Evolutionary conservation across 2,329 filamentous ascomycete genomes (phyloP).

Genomic region (Fusarium bactridioides): DNA sequence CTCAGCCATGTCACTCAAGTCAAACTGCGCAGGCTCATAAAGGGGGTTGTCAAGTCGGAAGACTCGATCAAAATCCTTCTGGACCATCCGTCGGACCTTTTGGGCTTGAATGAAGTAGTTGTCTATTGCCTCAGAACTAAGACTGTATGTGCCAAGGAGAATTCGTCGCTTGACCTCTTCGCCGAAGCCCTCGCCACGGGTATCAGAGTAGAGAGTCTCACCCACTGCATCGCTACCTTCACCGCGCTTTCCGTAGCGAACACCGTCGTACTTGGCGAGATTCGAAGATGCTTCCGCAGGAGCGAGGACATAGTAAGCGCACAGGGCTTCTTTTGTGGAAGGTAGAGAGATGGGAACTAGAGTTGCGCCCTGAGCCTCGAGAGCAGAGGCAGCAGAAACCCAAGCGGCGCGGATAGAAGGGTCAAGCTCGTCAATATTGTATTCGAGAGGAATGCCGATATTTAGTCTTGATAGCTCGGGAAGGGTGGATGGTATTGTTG

Average conservation of each 20-base stretch:
- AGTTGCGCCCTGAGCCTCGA: constrained; percentile 72
- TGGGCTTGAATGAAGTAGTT: constrained; percentile 98
- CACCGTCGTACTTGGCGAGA: constrained; percentile 93
- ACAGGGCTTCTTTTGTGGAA: constrained; percentile 82
- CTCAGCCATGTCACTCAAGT: constrained; percentile 68
- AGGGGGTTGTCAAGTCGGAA: constrained; percentile 78
- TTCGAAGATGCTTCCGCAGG: constrained; percentile 96
- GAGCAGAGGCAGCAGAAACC: constrained; percentile 64
- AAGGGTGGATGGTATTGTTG: constrained; percentile 35
- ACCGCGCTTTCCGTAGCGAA: constrained; percentile 81
- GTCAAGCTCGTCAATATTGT: constrained; percentile 85
- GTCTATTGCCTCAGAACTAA: constrained; percentile 89
- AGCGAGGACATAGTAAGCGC: constrained; percentile 94
- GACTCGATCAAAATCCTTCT: constrained; percentile 83
- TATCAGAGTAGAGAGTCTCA: constrained; percentile 77
- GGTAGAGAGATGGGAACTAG: constrained; percentile 83
- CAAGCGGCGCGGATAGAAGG: constrained; percentile 74
- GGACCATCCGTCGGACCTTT: constrained; percentile 82
- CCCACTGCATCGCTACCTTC: constrained; percentile 61
- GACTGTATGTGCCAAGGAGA: constrained; percentile 85
- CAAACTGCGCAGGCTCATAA: constrained; percentile 59
- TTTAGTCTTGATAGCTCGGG: constrained; percentile 48
- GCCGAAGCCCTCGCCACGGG: constrained; percentile 79
- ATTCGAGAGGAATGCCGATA: constrained; percentile 74
- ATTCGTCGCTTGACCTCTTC: constrained; percentile 87